These are phyloP conservation scores for Tricholoma terreum DNA, from an alignment of 768 basidiomycete genomes.

Conservation along the genomic window DNA sequence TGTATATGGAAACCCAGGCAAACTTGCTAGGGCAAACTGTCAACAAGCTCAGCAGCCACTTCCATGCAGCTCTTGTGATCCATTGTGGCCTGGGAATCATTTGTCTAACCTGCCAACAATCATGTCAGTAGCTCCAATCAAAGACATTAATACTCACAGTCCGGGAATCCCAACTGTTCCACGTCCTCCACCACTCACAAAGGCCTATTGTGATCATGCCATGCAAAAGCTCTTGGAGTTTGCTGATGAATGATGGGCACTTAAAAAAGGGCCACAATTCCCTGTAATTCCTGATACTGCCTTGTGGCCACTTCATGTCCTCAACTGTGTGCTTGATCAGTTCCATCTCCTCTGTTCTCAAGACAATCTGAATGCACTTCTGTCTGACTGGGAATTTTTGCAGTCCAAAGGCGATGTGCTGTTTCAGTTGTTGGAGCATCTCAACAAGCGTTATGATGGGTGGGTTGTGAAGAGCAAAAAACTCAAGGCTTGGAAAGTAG, in stretches of 20 bases:
- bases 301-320: neutral
- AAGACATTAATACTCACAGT: neutral
- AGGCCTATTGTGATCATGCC: neutral
- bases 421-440: neutral
- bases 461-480: neutral
- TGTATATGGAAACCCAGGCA: constrained; percentile 1
- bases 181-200: neutral
- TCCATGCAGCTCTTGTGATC: constrained; percentile 6
- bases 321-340: constrained; percentile 5
- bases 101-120: neutral
- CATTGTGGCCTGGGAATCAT: neutral
- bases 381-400: constrained; percentile 1
- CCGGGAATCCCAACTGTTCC: neutral
- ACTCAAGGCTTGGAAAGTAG: neutral
- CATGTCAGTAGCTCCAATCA: neutral
- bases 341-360: constrained; percentile 2
- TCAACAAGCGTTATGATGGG: neutral
- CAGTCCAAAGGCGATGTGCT: neutral
- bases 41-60: neutral
- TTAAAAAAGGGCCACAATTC: neutral
- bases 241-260: neutral
- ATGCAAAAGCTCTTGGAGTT: neutral
- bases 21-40: neutral
- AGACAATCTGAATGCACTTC: neutral
- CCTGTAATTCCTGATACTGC: neutral